A percentile compares a stretch with the other conserved stretches of the same genome.
Evolutionary conservation across 2,329 filamentous ascomycete genomes (phyloP).

Genomic region (Tolypocladium tropicale): DNA sequence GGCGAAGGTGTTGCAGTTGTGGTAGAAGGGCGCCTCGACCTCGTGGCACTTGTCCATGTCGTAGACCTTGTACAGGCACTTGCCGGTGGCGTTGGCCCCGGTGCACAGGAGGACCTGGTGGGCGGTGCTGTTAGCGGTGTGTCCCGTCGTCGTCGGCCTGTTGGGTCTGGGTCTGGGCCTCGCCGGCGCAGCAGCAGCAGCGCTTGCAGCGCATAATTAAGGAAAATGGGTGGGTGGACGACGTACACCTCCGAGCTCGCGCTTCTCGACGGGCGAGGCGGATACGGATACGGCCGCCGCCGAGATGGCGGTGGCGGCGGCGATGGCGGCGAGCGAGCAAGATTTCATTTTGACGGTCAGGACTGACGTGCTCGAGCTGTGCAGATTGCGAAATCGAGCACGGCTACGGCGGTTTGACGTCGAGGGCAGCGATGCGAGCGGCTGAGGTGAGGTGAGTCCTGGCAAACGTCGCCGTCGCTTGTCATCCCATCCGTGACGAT

Average conservation of each 20-base stretch:
- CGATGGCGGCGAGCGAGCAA: constrained; percentile 9
- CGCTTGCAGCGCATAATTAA: background rate
- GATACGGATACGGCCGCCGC: too few species aligned
- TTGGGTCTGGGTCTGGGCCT: background rate
- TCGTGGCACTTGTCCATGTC: constrained; percentile 34
- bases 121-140: background rate
- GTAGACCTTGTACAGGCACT: constrained; percentile 33
- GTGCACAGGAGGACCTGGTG: constrained; percentile 41
- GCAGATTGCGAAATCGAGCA: background rate
- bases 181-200: background rate
- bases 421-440: background rate
- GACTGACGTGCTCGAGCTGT: background rate
- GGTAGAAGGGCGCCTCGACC: constrained; percentile 27
- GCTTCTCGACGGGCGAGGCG: constrained; percentile 25
- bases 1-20: constrained; percentile 38
- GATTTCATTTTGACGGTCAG: constrained; percentile 18
- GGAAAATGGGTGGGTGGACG: constrained; percentile 4
- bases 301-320: constrained; percentile 10
- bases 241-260: constrained; percentile 36
- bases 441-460: too few species aligned
- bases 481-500: too few species aligned
- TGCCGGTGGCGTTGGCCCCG: constrained; percentile 37
- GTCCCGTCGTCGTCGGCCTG: background rate
- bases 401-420: background rate
- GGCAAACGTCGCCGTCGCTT: too few species aligned